phyloP scores from a whole-genome alignment of 1,139 yeast species.

The Torulaspora globosa region DNA sequence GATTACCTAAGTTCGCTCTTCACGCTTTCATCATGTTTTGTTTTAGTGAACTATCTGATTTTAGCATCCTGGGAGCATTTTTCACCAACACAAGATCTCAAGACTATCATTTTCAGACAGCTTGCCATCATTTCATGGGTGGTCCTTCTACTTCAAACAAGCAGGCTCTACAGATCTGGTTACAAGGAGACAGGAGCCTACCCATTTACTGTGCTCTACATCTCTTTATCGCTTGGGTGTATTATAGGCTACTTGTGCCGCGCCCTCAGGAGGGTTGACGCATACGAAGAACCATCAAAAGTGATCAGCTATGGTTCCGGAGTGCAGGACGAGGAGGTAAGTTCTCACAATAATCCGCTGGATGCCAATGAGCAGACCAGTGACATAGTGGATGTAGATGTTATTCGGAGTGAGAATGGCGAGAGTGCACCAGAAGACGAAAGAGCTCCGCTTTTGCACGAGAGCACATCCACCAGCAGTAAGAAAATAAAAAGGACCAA shows the following conservation, averaged over 20 bases:
- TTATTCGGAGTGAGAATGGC: conserved; percentile 10
- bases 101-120: conserved; percentile 61
- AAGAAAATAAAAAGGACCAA: not conserved
- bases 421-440: conserved; percentile 27
- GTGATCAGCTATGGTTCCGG: conserved; percentile 4
- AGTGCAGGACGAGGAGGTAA: conserved; percentile 6
- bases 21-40: conserved; percentile 44
- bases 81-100: conserved; percentile 65
- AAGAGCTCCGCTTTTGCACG: conserved; percentile 30
- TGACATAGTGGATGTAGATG: not conserved
- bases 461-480: not conserved
- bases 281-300: not conserved
- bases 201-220: conserved; percentile 48
- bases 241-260: conserved; percentile 48
- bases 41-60: conserved; percentile 53
- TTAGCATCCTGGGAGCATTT: conserved; percentile 50
- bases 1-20: conserved; percentile 49
- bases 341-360: not conserved
- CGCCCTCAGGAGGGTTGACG: not conserved
- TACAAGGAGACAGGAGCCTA: conserved; percentile 62
- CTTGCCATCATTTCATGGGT: conserved; percentile 56
- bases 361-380: not conserved
- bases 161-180: conserved; percentile 41
- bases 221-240: conserved; percentile 49
- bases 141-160: conserved; percentile 47